A percentile compares a stretch with the other conserved stretches of the same genome.
These are phyloP conservation scores for Populus ilicifolia DNA, from an alignment of 345 rosid genomes.

Conservation along the genomic window DNA sequence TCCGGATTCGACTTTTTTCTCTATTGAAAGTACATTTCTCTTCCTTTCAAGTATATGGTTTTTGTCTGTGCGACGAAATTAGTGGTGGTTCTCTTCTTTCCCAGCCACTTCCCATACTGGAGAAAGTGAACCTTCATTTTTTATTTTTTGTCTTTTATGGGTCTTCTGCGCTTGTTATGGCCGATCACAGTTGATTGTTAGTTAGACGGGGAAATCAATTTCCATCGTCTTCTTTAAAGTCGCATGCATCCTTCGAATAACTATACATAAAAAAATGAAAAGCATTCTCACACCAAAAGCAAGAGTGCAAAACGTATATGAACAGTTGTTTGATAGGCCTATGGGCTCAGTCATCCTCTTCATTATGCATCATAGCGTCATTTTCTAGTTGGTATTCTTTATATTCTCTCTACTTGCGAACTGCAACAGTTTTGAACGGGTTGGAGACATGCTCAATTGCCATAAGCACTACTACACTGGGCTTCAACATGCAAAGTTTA, in stretches of 20 bases:
- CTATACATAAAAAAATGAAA: too few relatives aligned
- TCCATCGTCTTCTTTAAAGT: not conserved
- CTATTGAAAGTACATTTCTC: constrained; percentile 12
- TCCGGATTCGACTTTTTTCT: constrained; percentile 5
- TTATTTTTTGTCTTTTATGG: not conserved
- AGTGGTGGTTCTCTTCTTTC: not conserved
- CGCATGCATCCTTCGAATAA: too few relatives aligned
- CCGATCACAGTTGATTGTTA: not conserved
- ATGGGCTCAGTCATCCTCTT: too few relatives aligned
- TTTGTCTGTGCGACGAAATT: not conserved
- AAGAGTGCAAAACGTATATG: too few relatives aligned
- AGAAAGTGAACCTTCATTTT: not conserved
- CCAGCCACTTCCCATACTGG: not conserved
- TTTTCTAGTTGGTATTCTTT: not conserved
- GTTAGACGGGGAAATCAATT: not conserved
- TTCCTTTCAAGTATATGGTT: not conserved
- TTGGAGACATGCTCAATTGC: not conserved
- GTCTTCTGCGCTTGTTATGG: not conserved
- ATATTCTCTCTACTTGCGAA: not conserved
- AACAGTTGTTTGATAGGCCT: too few relatives aligned
- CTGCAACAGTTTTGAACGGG: not conserved
- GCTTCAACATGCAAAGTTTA: not conserved
- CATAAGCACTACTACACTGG: too few relatives aligned
- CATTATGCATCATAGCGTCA: not conserved
- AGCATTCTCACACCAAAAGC: too few relatives aligned